Conservation (phyloP, 2,329 filamentous ascomycete genomes). For the Ophiostoma ulmi region DNA sequence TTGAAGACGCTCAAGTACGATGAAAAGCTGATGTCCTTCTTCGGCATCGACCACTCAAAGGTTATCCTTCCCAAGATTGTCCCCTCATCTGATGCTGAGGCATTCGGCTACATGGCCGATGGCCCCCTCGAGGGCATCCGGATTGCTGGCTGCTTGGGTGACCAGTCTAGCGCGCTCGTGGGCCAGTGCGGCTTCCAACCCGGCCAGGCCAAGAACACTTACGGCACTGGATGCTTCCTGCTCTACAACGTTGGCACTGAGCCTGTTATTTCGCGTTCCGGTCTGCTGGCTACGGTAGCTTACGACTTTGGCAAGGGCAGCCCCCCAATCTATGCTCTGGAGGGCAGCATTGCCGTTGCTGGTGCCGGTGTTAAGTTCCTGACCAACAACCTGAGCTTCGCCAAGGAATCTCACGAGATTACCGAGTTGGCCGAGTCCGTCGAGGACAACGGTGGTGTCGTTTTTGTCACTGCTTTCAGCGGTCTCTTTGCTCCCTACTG, state of each 20-base stretch:
- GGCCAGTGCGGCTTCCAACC: slow-evolving; percentile 79
- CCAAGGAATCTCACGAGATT: slow-evolving; percentile 47
- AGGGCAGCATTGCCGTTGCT: slow-evolving; percentile 78
- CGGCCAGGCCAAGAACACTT: slow-evolving; percentile 84
- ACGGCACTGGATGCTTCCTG: slow-evolving; percentile 84
- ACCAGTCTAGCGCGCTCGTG: slow-evolving; percentile 80
- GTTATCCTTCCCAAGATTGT: slow-evolving; percentile 77
- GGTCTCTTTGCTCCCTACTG: slow-evolving; percentile 90
- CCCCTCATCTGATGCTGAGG: slow-evolving; percentile 67
- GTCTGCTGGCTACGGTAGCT: slow-evolving; percentile 78
- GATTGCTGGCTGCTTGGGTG: slow-evolving; percentile 80
- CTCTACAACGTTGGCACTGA: slow-evolving; percentile 82
- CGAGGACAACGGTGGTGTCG: slow-evolving; percentile 72
- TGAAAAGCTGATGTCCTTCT: slow-evolving; percentile 70
- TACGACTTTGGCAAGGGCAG: slow-evolving; percentile 65
- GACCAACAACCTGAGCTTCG: slow-evolving; percentile 58
- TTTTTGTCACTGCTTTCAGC: slow-evolving; percentile 86
- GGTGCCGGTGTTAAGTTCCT: slow-evolving; percentile 75
- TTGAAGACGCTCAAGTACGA: slow-evolving; percentile 75
- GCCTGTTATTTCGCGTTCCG: slow-evolving; percentile 78
- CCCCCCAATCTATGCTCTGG: slow-evolving; percentile 69
- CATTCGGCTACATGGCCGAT: slow-evolving; percentile 62
- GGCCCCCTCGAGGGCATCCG: slow-evolving; percentile 64
- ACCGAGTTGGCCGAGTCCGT: slow-evolving; percentile 49
- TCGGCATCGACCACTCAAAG: slow-evolving; percentile 64